Conservation (phyloP, 1,284 basidiomycete genomes). For the Hemileia vastatrix region DNA sequence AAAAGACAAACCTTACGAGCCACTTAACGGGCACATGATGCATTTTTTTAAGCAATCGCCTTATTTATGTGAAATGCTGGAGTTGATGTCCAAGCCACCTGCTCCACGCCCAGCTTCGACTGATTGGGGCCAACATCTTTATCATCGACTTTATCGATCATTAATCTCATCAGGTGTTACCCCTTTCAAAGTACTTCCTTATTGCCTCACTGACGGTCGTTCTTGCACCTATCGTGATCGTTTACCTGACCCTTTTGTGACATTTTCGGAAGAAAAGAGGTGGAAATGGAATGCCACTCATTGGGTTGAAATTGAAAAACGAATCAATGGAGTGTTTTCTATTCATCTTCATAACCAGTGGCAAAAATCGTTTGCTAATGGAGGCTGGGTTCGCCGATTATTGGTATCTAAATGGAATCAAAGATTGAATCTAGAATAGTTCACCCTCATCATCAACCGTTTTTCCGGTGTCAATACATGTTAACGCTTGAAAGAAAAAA, state of each 20-base stretch:
- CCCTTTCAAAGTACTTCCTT: constrained; percentile 81
- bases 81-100: constrained; percentile 66
- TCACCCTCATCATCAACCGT: too few relatives aligned
- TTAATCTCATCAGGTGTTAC: constrained; percentile 61
- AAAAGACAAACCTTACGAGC: constrained; percentile 70
- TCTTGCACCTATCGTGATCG: constrained; percentile 82
- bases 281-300: constrained; percentile 57
- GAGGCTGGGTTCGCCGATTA: constrained; percentile 59
- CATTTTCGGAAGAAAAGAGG: constrained; percentile 54
- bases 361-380: constrained; percentile 65
- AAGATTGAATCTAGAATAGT: too few relatives aligned
- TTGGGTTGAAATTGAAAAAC: constrained; percentile 51
- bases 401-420: too few relatives aligned
- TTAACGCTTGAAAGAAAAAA: too few relatives aligned
- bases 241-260: constrained; percentile 72
- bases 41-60: constrained; percentile 76
- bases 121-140: constrained; percentile 83
- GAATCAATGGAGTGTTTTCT: constrained; percentile 63
- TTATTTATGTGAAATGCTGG: constrained; percentile 87
- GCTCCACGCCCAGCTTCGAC: constrained; percentile 67
- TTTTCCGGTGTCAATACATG: too few relatives aligned
- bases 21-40: constrained; percentile 86
- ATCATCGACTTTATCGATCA: constrained; percentile 73
- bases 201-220: constrained; percentile 79
- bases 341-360: constrained; percentile 90